Evolutionary conservation across 192 early-diverging fungal genomes (phyloP), one percentile per base, ranked within the genome.

Genomic region (Chytriomyces confervae): DNA sequence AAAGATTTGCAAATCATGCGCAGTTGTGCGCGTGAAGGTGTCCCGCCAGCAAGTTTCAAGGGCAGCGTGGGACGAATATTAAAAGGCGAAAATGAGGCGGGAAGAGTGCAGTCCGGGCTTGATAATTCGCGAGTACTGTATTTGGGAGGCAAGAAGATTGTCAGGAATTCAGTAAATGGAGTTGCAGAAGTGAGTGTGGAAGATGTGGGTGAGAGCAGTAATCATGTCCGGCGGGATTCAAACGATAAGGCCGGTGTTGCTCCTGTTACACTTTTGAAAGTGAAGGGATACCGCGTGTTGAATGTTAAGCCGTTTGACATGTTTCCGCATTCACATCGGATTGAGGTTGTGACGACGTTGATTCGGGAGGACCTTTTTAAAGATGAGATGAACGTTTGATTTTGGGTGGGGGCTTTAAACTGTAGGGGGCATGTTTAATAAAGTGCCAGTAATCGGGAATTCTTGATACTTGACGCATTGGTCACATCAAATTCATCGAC

Each of bases 301-400:
- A 78, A 80, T 61, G 81, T 93, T 44, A 87, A 89, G 77, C 91
- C 91, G 7, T 91, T 93, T 62, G 92, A 93, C 75, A 86, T 93
- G 72, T 93, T 93, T 66, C 92, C 92, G 20, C 92, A 93, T 76
- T 91, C 92, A 23, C 83, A 82, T 60, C 86, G 90, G n/a, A 86
- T 88, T 23, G 92, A 93, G 73, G 90, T 86, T 69, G 89, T 93
- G 65, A 84, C 89, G 50, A 88, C 87, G 3, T 77, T 93, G 45
- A 88, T 91, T 5, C 86, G 92, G 9, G 72, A 76, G 48, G 81
- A 82, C 67, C 16, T 57, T 57, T 57, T 57, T 3, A 20, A 57
- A 20, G 53, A 57, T 3, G 53, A 57, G 20, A 5, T 13, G 3
- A 2, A 57, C 7, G 27, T 36, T 36, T 36, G 36, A 36, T 4